Conservation (phyloP, 1,139 yeast species). For the Magnusiomyces starmeri region DNA sequence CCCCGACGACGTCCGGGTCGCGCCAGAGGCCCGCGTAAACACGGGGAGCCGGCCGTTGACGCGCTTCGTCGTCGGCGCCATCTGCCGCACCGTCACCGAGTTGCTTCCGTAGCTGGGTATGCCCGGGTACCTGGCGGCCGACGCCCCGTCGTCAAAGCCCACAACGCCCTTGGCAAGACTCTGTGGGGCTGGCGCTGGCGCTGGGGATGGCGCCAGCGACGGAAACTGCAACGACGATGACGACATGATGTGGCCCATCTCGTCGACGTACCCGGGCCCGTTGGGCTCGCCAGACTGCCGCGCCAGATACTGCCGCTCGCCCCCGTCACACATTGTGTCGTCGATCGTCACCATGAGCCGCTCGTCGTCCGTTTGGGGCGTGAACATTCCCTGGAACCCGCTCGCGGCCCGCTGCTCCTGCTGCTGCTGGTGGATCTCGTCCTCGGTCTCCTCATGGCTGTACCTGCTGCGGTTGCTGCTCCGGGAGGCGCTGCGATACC, state of each 20-base stretch:
- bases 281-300: not conserved
- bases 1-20: not conserved
- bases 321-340: constrained; percentile 14
- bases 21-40: not conserved
- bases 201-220: too few relatives aligned
- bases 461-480: not conserved
- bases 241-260: not conserved
- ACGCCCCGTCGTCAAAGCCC: not conserved
- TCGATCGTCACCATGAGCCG: constrained; percentile 10
- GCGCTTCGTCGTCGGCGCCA: not conserved
- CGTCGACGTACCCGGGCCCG: constrained; percentile 2
- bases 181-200: not conserved
- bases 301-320: constrained; percentile 9
- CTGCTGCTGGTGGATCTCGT: constrained; percentile 24
- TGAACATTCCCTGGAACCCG: constrained; percentile 12
- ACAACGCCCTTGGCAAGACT: not conserved
- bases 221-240: too few relatives aligned
- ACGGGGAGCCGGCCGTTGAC: not conserved
- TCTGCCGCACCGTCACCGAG: not conserved
- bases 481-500: not conserved
- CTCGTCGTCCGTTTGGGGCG: constrained; percentile 11
- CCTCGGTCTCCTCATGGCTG: constrained; percentile 21
- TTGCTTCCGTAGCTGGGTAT: not conserved
- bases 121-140: too few relatives aligned
- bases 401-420: constrained; percentile 33